A percentile compares a stretch with the other conserved stretches of the same genome.
Evolutionary conservation across 805 yeast species (phyloP).

Genomic region (Candida coleopterorum): DNA sequence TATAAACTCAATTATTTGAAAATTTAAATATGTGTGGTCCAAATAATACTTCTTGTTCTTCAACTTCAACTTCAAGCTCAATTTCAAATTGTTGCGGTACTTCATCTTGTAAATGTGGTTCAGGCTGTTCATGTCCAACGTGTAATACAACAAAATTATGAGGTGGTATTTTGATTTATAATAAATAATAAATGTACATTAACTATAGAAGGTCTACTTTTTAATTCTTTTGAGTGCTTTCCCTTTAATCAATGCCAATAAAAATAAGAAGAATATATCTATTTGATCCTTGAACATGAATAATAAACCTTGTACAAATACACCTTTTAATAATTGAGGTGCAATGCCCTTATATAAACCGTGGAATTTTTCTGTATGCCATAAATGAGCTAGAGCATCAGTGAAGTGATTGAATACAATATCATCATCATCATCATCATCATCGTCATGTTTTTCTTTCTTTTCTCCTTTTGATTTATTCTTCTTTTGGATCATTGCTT

Average conservation of each 20-base stretch:
- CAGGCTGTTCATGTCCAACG: conserved; percentile 3
- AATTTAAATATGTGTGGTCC: conserved; percentile 3
- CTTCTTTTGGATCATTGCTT: conserved; percentile 69
- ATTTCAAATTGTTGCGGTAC: conserved; percentile 3
- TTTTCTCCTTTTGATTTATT: conserved; percentile 17
- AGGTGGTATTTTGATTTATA: neutral
- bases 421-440: conserved; percentile 30
- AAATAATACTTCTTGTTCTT: neutral
- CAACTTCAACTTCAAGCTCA: neutral
- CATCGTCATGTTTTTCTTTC: conserved; percentile 14
- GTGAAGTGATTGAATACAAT: conserved; percentile 53
- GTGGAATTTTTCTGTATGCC: conserved; percentile 55
- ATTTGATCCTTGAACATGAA: conserved; percentile 77
- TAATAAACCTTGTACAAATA: conserved; percentile 77
- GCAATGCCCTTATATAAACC: conserved; percentile 77
- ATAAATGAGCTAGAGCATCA: conserved; percentile 56
- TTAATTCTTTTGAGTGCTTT: conserved; percentile 7
- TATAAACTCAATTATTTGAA: neutral
- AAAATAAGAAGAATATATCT: conserved; percentile 34
- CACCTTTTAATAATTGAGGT: conserved; percentile 79
- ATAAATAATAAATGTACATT: conserved; percentile 3
- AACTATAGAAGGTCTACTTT: neutral
- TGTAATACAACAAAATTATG: conserved; percentile 5
- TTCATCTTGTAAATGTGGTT: conserved; percentile 5
- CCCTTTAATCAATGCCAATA: conserved; percentile 25